Base-by-base conservation (phyloP, 2,329 filamentous ascomycete species). In the Daldinia eschscholtzii region DNA sequence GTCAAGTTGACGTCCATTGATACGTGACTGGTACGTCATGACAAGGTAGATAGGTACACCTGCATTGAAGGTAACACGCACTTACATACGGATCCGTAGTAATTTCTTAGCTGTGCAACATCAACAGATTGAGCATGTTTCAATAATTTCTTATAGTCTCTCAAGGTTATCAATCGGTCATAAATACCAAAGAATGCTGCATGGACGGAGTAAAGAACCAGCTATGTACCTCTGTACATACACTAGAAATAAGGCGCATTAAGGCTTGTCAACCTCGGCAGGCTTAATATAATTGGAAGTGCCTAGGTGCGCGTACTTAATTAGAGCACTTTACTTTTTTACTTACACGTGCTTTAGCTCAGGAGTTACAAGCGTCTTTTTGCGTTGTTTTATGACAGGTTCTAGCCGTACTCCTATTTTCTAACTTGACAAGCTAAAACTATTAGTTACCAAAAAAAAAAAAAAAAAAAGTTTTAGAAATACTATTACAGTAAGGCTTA, bases 301-400 rank as follows among this genome's bases (percentile, higher is more conserved):
- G 44, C 44, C 44, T 48, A 48, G 44, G 44, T 15, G 44, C 44
- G 44, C 44, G 6, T 23, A 23, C 20, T 23, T 23, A 18, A 44
- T 2, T 46, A 46, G 20, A 46, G 13, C 20, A 26, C 23, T 26
- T 46, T 44, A n/a, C 42, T 23, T 23, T 23, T 46, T 23, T 9
- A 46, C 44, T 48, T 48, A 48, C 44, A 48, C 44, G 44, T 48
- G 44, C 44, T 23, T 23, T 28, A 48, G 23, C 23, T 23, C n/a
- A 48, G n/a, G 23, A 48, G 23, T 48, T 28, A 48, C 6, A n/a
- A n/a, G n/a, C n/a, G n/a, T 33, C 9, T 6, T 33, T 28, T 10
- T 48, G 44, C 10, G 23, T 28, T 48, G 20, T 48, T 48, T 48
- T 7, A 48, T 28, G 44, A 48, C 44, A 48, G 18, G 44, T 48